phyloP scores from a whole-genome alignment of 345 rosid genomes.

The Excoecaria cochinchinensis region DNA sequence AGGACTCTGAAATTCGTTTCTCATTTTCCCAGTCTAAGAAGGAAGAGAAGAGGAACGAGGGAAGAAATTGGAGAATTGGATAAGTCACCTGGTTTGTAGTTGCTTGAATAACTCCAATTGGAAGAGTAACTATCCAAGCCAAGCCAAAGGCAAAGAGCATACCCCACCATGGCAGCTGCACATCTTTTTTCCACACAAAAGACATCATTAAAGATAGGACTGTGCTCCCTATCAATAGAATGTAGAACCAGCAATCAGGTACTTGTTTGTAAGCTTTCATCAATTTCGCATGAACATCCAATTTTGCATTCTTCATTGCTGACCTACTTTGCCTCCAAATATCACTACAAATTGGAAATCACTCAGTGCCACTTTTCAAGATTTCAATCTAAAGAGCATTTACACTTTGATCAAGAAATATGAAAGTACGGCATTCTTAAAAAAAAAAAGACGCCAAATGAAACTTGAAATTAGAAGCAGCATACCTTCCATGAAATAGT shows the following conservation, averaged over 20 bases:
- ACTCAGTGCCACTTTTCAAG: no score
- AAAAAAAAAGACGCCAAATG: no score
- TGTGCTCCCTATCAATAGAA: conserved; percentile 30
- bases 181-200: conserved; percentile 34
- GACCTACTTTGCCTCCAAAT: no score
- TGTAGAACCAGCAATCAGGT: conserved; percentile 48
- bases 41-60: conserved; percentile 32
- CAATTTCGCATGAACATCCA: conserved; percentile 42
- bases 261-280: conserved; percentile 41
- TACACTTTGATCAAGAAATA: no score
- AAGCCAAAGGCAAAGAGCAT: conserved; percentile 42
- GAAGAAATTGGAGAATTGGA: no score
- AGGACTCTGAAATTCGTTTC: no score
- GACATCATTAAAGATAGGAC: conserved; percentile 29
- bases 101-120: conserved; percentile 45
- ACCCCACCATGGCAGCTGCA: conserved; percentile 56
- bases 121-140: conserved; percentile 46
- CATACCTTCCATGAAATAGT: conserved; percentile 49
- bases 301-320: conserved; percentile 1
- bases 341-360: no score
- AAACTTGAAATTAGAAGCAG: no score
- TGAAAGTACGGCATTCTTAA: no score
- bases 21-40: conserved; percentile 3
- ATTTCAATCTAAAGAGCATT: no score
- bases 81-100: conserved; percentile 47